These are phyloP conservation scores for Diplodia sapinea DNA, from an alignment of 2,329 filamentous ascomycete genomes.

Conservation along the genomic window DNA sequence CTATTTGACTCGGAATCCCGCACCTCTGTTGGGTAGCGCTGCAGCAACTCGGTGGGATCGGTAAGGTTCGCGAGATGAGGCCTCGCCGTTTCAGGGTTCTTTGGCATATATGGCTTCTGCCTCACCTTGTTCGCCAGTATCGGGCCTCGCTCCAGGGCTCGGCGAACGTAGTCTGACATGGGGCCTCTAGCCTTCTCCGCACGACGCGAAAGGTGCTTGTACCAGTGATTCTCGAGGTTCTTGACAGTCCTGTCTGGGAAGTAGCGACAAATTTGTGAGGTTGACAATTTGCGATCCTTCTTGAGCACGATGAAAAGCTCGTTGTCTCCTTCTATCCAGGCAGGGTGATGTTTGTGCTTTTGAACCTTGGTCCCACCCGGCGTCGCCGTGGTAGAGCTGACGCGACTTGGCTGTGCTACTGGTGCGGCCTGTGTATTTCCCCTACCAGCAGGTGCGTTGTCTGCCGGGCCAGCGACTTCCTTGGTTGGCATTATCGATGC, in stretches of 20 bases:
- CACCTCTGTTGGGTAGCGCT: neutral
- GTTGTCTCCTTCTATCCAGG: slow-evolving; percentile 44
- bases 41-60: neutral
- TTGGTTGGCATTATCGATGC: neutral
- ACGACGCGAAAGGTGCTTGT: slow-evolving; percentile 32
- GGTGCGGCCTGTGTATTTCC: neutral
- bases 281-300: slow-evolving; percentile 38
- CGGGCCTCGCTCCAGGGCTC: slow-evolving; percentile 6
- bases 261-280: slow-evolving; percentile 35
- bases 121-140: slow-evolving; percentile 7
- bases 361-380: neutral
- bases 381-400: neutral
- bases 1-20: neutral
- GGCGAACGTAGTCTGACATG: slow-evolving; percentile 8
- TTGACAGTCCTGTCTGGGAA: slow-evolving; percentile 24
- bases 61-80: neutral
- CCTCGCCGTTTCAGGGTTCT: neutral
- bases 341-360: slow-evolving; percentile 35
- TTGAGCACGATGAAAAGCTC: slow-evolving; percentile 45
- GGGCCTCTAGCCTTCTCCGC: neutral
- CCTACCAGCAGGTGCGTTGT: neutral
- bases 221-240: slow-evolving; percentile 35
- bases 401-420: neutral
- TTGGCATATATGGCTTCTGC: slow-evolving; percentile 10
- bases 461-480: neutral